Evolutionary conservation across 768 basidiomycete species (phyloP).

Genomic region (Leucosporidium creatinivorum): DNA sequence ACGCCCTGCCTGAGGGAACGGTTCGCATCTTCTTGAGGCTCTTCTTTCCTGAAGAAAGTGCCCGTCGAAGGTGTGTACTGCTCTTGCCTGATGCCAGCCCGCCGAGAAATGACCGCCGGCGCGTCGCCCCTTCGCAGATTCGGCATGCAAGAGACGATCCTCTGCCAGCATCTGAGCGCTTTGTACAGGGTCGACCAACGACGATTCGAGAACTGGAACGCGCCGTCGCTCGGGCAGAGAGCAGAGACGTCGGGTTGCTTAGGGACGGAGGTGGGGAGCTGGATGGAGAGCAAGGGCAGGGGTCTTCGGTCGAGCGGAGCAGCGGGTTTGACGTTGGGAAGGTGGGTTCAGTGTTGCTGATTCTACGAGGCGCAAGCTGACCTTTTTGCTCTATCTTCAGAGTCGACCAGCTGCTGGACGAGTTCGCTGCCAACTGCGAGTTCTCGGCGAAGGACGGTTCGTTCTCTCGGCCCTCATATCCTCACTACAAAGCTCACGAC

Average conservation of each 20-base stretch:
- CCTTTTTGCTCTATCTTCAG: constrained; percentile 46
- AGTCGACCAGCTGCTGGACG: constrained; percentile 62
- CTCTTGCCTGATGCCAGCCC: too few relatives aligned
- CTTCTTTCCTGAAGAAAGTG: constrained; percentile 78
- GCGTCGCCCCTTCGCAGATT: constrained; percentile 8
- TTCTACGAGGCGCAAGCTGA: too few relatives aligned
- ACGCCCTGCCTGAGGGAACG: constrained; percentile 48
- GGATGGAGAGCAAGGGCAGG: constrained; percentile 39
- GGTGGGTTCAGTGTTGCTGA: constrained; percentile 3
- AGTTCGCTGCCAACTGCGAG: constrained; percentile 60
- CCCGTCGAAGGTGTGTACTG: constrained; percentile 53
- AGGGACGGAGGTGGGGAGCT: constrained; percentile 56
- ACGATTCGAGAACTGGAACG: constrained; percentile 39
- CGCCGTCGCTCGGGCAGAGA: constrained; percentile 42
- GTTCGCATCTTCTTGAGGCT: constrained; percentile 60
- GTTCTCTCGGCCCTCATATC: background rate
- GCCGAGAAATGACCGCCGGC: background rate
- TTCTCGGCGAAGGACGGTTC: constrained; percentile 49
- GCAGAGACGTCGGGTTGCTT: constrained; percentile 53
- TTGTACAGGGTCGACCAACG: constrained; percentile 46
- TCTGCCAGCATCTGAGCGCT: constrained; percentile 52
- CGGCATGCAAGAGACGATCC: constrained; percentile 59
- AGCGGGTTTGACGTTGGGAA: background rate
- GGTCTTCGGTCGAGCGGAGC: constrained; percentile 7
- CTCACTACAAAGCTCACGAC: background rate